A percentile compares a stretch with the other conserved stretches of the same genome.
These are phyloP conservation scores for Capronia americana DNA, from an alignment of 2,329 filamentous ascomycete species.

Conservation along the genomic window DNA sequence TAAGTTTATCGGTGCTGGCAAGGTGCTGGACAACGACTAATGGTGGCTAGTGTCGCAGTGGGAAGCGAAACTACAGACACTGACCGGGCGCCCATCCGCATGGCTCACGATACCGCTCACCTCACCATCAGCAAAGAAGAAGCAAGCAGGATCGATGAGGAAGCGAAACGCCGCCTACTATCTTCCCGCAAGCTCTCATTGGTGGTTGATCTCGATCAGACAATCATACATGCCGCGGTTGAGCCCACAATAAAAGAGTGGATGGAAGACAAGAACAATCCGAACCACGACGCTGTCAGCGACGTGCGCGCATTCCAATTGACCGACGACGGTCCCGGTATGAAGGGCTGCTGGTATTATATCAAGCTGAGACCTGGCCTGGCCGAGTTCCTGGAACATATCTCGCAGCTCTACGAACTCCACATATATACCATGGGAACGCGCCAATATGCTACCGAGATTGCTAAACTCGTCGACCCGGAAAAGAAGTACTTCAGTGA, in stretches of 20 bases:
- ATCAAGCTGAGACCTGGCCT: slow-evolving; percentile 95
- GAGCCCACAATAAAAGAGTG: slow-evolving; percentile 96
- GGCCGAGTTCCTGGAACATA: slow-evolving; percentile 75
- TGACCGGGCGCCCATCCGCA: slow-evolving; percentile 88
- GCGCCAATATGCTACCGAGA: slow-evolving; percentile 89
- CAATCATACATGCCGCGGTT: slow-evolving; percentile 96
- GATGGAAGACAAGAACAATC: slow-evolving; percentile 85
- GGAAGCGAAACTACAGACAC: slow-evolving; percentile 50
- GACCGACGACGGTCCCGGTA: slow-evolving; percentile 78
- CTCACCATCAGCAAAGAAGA: slow-evolving; percentile 84
- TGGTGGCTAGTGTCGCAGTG: slow-evolving; percentile 27
- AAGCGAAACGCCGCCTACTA: slow-evolving; percentile 82
- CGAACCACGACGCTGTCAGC: slow-evolving; percentile 89
- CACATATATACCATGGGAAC: slow-evolving; percentile 99
- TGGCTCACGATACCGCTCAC: slow-evolving; percentile 88
- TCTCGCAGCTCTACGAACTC: slow-evolving; percentile 85
- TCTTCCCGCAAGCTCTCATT: slow-evolving; percentile 83
- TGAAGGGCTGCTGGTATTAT: slow-evolving; percentile 89
- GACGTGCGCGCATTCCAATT: slow-evolving; percentile 89
- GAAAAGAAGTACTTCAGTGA: slow-evolving; percentile 89
- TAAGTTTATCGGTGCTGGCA: slow-evolving; percentile 45
- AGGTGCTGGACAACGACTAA: slow-evolving; percentile 12
- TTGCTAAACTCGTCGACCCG: slow-evolving; percentile 91
- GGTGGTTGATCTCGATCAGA: slow-evolving; percentile 97
- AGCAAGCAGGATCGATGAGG: slow-evolving; percentile 80